Evolutionary conservation across 2,329 filamentous ascomycete species (phyloP).

Genomic region (Akanthomyces muscarius): DNA sequence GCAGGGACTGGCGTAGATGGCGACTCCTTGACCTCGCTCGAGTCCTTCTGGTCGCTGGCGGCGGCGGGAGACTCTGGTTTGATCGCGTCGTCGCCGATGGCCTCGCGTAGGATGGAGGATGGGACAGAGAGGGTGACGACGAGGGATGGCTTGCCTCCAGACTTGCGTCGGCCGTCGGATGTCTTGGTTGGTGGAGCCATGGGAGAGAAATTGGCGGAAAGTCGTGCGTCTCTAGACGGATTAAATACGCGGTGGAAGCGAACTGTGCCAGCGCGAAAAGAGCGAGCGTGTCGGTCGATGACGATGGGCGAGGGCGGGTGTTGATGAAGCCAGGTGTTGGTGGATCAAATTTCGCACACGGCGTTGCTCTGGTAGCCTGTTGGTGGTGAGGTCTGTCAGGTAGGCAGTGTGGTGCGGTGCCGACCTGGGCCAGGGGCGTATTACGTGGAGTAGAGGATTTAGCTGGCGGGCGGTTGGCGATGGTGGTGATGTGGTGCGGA

Average conservation of each 20-base stretch:
- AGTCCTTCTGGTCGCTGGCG: slow-evolving; percentile 32
- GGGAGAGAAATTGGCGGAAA: slow-evolving; percentile 12
- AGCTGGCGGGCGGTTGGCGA: slow-evolving; percentile 15
- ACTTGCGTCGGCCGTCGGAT: slow-evolving; percentile 36
- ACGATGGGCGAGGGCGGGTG: background rate
- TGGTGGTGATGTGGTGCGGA: slow-evolving; percentile 20
- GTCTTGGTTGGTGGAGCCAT: slow-evolving; percentile 36
- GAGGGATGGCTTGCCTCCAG: slow-evolving; percentile 33
- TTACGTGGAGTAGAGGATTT: slow-evolving; percentile 17
- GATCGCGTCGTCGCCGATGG: slow-evolving; percentile 38
- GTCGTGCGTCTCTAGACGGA: background rate
- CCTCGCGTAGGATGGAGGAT: slow-evolving; percentile 46
- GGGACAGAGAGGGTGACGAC: slow-evolving; percentile 52
- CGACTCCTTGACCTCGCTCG: slow-evolving; percentile 41
- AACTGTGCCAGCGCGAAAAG: background rate
- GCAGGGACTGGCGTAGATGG: slow-evolving; percentile 39
- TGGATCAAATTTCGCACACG: slow-evolving; percentile 8
- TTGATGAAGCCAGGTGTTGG: background rate
- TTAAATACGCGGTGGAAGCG: background rate
- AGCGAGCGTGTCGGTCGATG: background rate
- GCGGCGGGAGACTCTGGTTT: slow-evolving; percentile 44
- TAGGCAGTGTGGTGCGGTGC: slow-evolving; percentile 10
- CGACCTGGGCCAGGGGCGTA: slow-evolving; percentile 15
- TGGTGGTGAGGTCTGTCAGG: slow-evolving; percentile 9
- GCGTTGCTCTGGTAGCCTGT: slow-evolving; percentile 16